Percentiles rank a stretch among this genome's conserved stretches.
Conservation (phyloP, 768 basidiomycete genomes). For the Lentinula edodes region DNA sequence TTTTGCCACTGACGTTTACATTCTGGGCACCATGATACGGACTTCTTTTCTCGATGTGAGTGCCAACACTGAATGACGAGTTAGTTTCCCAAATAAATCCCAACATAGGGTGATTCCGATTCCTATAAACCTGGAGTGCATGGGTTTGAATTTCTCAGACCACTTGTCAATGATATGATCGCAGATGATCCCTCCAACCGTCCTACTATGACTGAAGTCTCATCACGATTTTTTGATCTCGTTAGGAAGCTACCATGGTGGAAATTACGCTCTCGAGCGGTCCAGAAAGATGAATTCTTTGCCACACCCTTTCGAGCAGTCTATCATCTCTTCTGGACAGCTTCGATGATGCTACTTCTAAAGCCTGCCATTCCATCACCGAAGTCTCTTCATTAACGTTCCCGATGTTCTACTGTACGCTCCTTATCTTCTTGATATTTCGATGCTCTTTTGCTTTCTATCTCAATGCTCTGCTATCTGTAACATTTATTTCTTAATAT, state of each 20-base stretch:
- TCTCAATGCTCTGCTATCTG: too few relatives aligned
- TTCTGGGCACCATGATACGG: constrained; percentile 31
- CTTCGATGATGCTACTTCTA: neutral
- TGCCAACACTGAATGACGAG: neutral
- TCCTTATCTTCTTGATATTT: neutral
- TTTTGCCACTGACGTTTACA: constrained; percentile 39
- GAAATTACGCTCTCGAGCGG: constrained; percentile 6
- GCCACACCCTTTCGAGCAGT: neutral
- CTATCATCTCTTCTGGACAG: neutral
- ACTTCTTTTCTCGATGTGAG: constrained; percentile 8
- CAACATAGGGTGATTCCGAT: neutral
- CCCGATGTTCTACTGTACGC: neutral
- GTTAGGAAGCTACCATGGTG: neutral
- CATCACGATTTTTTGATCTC: constrained; percentile 6
- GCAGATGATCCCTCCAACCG: constrained; percentile 5
- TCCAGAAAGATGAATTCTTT: neutral
- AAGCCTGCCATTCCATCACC: neutral
- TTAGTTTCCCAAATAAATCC: neutral
- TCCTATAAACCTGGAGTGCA: neutral
- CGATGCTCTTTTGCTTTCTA: too few relatives aligned
- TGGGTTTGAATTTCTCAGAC: constrained; percentile 9
- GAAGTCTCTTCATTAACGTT: neutral
- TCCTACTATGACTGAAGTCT: constrained; percentile 12
- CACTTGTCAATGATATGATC: constrained; percentile 7
- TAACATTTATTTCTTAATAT: too few relatives aligned